Conservation (phyloP, 2,329 filamentous ascomycete genomes). For the Arthrinium phaeospermum region DNA sequence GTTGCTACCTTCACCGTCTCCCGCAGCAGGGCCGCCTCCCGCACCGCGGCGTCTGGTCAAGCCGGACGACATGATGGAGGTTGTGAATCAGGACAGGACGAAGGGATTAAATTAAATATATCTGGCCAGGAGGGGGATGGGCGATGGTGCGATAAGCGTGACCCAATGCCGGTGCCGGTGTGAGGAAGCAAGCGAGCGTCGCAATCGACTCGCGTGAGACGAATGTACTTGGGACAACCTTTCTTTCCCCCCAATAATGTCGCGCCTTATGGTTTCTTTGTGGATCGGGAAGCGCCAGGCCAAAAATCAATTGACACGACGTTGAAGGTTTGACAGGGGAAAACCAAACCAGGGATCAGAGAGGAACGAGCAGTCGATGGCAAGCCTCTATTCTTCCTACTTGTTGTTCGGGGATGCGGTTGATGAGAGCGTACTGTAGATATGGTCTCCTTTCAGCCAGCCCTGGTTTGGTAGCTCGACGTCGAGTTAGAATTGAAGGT, state of each 20-base stretch:
- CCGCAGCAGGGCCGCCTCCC: slow-evolving; percentile 58
- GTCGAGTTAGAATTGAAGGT: slow-evolving; percentile 17
- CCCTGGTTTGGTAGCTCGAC: slow-evolving; percentile 14
- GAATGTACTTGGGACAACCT: slow-evolving; percentile 4
- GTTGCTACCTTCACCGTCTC: slow-evolving; percentile 29
- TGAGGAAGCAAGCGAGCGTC: slow-evolving; percentile 11
- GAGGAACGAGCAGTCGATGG: neutral
- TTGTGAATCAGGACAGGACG: slow-evolving; percentile 6
- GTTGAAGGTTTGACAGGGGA: slow-evolving; percentile 5
- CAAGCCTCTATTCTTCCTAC: neutral
- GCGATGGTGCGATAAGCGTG: slow-evolving; percentile 6
- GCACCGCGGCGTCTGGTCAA: slow-evolving; percentile 72
- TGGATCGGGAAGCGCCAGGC: slow-evolving; percentile 12
- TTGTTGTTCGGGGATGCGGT: neutral
- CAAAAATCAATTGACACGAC: slow-evolving; percentile 16
- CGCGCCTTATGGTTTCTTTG: slow-evolving; percentile 14
- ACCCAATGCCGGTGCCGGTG: slow-evolving; percentile 13
- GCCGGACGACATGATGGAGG: slow-evolving; percentile 53
- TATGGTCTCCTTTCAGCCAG: slow-evolving; percentile 15
- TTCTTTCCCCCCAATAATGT: slow-evolving; percentile 8
- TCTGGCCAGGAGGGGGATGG: neutral
- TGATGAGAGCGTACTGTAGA: slow-evolving; percentile 10
- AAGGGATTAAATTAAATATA: slow-evolving; percentile 6
- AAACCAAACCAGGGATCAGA: slow-evolving; percentile 15
- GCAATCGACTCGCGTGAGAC: slow-evolving; percentile 18